phyloP scores from a whole-genome alignment of 2,329 filamentous ascomycete species.

The Sporothrix mexicana region DNA sequence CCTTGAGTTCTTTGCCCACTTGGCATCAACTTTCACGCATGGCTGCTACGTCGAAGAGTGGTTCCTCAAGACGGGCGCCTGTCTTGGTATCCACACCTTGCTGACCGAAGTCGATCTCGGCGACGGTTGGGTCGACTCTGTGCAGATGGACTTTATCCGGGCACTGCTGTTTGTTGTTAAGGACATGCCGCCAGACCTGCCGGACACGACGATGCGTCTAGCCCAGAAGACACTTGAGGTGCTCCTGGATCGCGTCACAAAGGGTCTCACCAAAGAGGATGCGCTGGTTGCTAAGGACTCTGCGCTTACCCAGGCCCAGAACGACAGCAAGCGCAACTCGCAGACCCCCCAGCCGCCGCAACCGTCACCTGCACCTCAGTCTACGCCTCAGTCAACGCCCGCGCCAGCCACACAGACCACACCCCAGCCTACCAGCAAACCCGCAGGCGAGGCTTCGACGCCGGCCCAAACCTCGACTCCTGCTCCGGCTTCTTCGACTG shows the following conservation, averaged over 20 bases:
- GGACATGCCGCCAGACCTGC: constrained; percentile 93
- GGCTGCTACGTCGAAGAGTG: constrained; percentile 97
- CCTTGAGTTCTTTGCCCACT: constrained; percentile 82
- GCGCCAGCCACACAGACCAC: background rate
- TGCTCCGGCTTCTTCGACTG: background rate
- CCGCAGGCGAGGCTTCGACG: constrained; percentile 39
- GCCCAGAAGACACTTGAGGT: constrained; percentile 84
- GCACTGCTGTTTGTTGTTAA: constrained; percentile 98
- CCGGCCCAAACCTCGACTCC: constrained; percentile 67
- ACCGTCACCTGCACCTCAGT: constrained; percentile 4
- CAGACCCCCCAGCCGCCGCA: constrained; percentile 28
- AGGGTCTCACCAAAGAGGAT: constrained; percentile 80
- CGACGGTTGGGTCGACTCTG: constrained; percentile 78
- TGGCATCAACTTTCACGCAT: constrained; percentile 86
- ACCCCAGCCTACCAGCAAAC: background rate
- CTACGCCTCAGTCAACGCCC: background rate
- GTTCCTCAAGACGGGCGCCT: constrained; percentile 96
- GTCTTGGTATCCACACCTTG: constrained; percentile 85
- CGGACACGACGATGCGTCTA: constrained; percentile 82
- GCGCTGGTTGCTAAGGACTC: constrained; percentile 37
- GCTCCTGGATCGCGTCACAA: constrained; percentile 78
- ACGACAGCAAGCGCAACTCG: constrained; percentile 22
- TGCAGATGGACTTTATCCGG: constrained; percentile 85
- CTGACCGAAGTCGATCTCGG: constrained; percentile 85
- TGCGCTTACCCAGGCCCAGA: background rate